These are phyloP conservation scores for Kuraishia borneana DNA, from an alignment of 805 yeast species.

Conservation along the genomic window DNA sequence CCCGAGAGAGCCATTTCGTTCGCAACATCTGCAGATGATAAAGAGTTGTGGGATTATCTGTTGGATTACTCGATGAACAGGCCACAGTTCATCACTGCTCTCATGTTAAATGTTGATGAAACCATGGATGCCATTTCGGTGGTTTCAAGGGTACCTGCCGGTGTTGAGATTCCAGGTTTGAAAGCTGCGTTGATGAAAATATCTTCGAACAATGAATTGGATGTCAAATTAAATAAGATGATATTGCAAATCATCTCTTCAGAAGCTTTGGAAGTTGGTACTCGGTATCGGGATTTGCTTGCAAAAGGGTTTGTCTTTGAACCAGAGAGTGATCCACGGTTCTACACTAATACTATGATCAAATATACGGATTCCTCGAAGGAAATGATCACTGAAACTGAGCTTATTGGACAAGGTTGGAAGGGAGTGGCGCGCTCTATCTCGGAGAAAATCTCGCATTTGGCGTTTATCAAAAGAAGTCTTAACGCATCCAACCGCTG, in stretches of 20 bases:
- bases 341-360: constrained; percentile 10
- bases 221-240: constrained; percentile 38
- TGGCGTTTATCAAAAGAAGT: constrained; percentile 15
- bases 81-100: constrained; percentile 67
- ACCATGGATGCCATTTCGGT: constrained; percentile 61
- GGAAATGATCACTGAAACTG: constrained; percentile 17
- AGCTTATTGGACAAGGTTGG: constrained; percentile 20
- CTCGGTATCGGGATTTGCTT: constrained; percentile 15
- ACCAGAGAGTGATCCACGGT: constrained; percentile 6
- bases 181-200: constrained; percentile 50
- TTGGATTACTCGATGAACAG: constrained; percentile 58
- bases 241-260: constrained; percentile 41
- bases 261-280: constrained; percentile 32
- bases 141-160: constrained; percentile 49
- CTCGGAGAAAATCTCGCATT: constrained; percentile 20
- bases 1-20: constrained; percentile 75
- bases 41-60: constrained; percentile 73
- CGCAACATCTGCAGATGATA: constrained; percentile 55
- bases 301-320: constrained; percentile 21
- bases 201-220: constrained; percentile 50
- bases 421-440: constrained; percentile 10
- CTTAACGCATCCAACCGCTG: no score
- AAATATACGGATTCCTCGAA: constrained; percentile 4
- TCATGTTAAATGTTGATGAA: constrained; percentile 59
- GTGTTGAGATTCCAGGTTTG: constrained; percentile 55